These are phyloP conservation scores for Penicillium expansum DNA, from an alignment of 2,329 filamentous ascomycete species.

Conservation along the genomic window DNA sequence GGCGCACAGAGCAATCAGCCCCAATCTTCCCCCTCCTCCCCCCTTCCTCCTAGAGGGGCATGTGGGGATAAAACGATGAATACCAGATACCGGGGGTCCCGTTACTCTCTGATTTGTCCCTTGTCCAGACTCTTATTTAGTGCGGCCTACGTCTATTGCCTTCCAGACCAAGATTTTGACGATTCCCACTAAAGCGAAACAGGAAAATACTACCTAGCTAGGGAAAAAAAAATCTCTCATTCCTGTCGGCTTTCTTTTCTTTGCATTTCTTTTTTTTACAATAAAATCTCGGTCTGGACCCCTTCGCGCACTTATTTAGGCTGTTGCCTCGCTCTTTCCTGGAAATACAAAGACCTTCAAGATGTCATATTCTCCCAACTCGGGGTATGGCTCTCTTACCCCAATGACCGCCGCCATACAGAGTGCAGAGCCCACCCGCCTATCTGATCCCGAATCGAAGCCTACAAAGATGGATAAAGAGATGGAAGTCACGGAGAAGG, in stretches of 20 bases:
- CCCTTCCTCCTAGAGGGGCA: background rate
- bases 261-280: background rate
- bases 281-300: background rate
- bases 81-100: background rate
- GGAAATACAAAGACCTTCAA: background rate
- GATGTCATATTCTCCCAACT: conserved; percentile 10
- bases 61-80: conserved; percentile 2
- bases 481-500: conserved; percentile 19
- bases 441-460: conserved; percentile 15
- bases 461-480: conserved; percentile 11
- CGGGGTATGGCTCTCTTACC: conserved; percentile 11
- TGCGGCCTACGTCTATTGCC: background rate
- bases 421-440: conserved; percentile 13
- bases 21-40: background rate
- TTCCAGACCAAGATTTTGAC: background rate
- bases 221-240: background rate
- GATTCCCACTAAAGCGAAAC: background rate
- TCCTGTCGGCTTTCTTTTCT: background rate
- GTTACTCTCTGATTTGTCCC: background rate
- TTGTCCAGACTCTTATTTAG: background rate
- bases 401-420: conserved; percentile 17
- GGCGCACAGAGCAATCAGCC: background rate
- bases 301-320: background rate
- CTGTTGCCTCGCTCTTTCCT: background rate
- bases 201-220: conserved; percentile 1